Conservation (phyloP, 768 basidiomycete genomes). For the Mycena rebaudengoi region DNA sequence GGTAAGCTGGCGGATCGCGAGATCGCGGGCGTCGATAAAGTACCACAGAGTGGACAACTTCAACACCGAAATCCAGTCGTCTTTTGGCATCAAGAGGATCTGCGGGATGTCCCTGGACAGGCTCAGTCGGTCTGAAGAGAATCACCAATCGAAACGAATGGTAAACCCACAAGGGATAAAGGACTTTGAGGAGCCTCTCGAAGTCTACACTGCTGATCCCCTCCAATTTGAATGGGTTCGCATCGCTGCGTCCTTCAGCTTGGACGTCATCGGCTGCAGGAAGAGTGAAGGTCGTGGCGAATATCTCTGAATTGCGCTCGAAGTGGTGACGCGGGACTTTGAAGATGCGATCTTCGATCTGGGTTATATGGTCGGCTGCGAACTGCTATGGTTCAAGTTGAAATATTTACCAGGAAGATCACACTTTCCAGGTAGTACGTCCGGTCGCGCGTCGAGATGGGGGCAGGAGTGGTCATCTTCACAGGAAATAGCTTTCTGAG, state of each 20-base stretch:
- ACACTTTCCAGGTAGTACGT: constrained; percentile 9
- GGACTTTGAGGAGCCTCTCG: constrained; percentile 30
- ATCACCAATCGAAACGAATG: neutral
- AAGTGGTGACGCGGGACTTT: constrained; percentile 48
- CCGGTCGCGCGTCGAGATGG: neutral
- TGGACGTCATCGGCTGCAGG: constrained; percentile 29
- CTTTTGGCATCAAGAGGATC: constrained; percentile 18
- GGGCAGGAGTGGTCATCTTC: neutral
- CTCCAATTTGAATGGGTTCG: constrained; percentile 37
- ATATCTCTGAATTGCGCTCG: constrained; percentile 42
- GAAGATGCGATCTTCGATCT: constrained; percentile 51
- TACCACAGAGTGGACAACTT: constrained; percentile 43
- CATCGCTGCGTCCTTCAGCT: constrained; percentile 38
- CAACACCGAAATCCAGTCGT: constrained; percentile 39
- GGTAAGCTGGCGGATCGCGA: constrained; percentile 35
- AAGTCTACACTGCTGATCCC: constrained; percentile 36
- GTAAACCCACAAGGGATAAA: constrained; percentile 35
- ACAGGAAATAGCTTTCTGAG: neutral
- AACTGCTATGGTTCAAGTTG: neutral
- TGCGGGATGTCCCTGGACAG: constrained; percentile 7
- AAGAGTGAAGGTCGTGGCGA: constrained; percentile 43
- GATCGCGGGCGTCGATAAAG: constrained; percentile 30
- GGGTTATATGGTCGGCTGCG: neutral
- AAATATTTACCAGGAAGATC: no score
- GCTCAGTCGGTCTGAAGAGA: neutral